Base-by-base conservation (phyloP, 805 yeast species). In the Candida tallmaniae region DNA sequence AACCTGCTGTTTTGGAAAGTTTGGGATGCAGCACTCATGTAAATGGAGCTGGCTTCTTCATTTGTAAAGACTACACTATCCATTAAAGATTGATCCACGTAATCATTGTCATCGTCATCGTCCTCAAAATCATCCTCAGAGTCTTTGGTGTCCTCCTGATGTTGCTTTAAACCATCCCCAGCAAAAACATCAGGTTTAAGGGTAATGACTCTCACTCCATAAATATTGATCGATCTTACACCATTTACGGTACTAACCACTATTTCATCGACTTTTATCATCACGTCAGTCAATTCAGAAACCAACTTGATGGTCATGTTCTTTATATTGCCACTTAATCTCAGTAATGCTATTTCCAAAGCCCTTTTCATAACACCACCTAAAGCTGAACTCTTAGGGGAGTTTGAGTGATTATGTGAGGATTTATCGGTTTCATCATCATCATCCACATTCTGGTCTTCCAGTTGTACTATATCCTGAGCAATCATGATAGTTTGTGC, bases 21-120 rank as follows among this genome's bases (percentile, higher is more conserved):
- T 32, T 73, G 69, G 0, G 85, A 77, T 8, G 81, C 65, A 2
- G 95, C 94, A 56, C 94, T 84, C 89, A 84, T 78, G 51, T 83
- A 86, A 13, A 85, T 70, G 3, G 88, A 78, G 30, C 77, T 70
- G 1, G 85, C 82, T 36, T 80, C 83, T 32, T 74, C 78, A 35
- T 76, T 80, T 1, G 90, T 77, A 50, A 79, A 80, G 23, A 78
- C 62, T 59, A 76, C 70, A 46, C 87, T 80, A 23, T 70, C 71
- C 52, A 69, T 53, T 37, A 79, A 50, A n/a, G 74, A 66, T 12
- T 47, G 47, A 5, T 39, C 41, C 26, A 19, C 18, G 4, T 34
- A 16, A 17, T 37, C 38, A 15, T 51, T 58, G 2, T 48, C 47
- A 23, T 49, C 47, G n/a, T 44, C 49, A 12, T 29, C 33, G 14